Conservation (phyloP, 2,329 filamentous ascomycete species). For the Fusarium liriodendri region DNA sequence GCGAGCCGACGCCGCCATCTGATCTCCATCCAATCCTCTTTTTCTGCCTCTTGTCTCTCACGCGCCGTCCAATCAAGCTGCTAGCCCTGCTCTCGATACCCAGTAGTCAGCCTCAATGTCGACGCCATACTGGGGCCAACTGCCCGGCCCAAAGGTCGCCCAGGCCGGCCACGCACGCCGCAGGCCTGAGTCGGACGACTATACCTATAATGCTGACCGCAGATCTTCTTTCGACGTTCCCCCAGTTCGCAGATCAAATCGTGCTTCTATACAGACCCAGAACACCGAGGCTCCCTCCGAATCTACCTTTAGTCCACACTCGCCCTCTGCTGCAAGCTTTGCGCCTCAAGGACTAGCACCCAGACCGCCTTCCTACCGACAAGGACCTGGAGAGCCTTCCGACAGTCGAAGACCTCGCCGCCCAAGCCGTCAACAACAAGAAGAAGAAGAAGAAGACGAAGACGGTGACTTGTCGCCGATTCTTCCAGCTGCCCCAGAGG, state of each 20-base stretch:
- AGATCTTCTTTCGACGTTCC: conserved; percentile 50
- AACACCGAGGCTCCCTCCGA: conserved; percentile 66
- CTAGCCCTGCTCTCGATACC: conserved; percentile 16
- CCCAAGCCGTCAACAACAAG: conserved; percentile 44
- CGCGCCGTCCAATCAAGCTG: conserved; percentile 43
- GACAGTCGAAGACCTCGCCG: conserved; percentile 57
- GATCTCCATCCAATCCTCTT: conserved; percentile 12
- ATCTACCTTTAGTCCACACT: conserved; percentile 69
- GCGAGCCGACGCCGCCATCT: conserved; percentile 28
- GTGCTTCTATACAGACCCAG: conserved; percentile 66
- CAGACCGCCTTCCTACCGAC: conserved; percentile 68
- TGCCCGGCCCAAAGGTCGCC: conserved; percentile 61
- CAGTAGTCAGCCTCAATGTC: conserved; percentile 53
- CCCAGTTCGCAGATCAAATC: conserved; percentile 59
- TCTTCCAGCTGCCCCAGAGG: conserved; percentile 69
- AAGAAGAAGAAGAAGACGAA: conserved; percentile 51
- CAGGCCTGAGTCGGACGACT: conserved; percentile 47
- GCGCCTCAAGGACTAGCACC: conserved; percentile 65
- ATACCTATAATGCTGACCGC: conserved; percentile 46
- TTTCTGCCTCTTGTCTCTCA: conserved; percentile 12
- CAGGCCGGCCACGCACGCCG: conserved; percentile 50
- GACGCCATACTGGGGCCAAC: conserved; percentile 68
- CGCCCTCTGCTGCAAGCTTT: conserved; percentile 64
- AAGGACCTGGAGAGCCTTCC: conserved; percentile 54
- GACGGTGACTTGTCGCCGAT: conserved; percentile 51